Percentiles rank a stretch among this genome's conserved stretches.
Conservation (phyloP, 768 basidiomycete genomes). For the Kwoniella dendrophila region DNA sequence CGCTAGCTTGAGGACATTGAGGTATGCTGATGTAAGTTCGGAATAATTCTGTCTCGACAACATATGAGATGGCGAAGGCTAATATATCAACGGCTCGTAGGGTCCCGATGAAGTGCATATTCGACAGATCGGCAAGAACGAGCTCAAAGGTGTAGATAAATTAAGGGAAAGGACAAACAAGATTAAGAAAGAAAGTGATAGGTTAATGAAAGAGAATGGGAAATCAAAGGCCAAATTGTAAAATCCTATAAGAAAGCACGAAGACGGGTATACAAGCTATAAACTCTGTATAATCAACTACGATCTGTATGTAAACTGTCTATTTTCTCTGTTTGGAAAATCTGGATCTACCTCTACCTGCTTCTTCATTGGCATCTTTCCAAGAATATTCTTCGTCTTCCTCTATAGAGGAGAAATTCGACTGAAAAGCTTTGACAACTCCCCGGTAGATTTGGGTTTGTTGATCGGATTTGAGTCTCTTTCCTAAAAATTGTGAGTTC, state of each 20-base stretch:
- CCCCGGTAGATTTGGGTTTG: too few species aligned
- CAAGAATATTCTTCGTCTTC: too few species aligned
- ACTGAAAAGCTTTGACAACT: too few species aligned
- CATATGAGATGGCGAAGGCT: slow-evolving; percentile 17
- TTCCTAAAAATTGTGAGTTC: too few species aligned
- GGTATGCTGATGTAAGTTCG: slow-evolving; percentile 60
- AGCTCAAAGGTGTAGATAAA: slow-evolving; percentile 73
- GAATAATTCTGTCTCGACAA: not conserved
- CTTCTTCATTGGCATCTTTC: too few species aligned
- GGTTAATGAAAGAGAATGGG: slow-evolving; percentile 20
- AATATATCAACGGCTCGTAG: slow-evolving; percentile 7
- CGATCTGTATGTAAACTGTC: too few species aligned
- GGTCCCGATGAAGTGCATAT: slow-evolving; percentile 74
- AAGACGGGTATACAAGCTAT: not conserved
- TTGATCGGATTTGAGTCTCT: too few species aligned
- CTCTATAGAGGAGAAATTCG: too few species aligned
- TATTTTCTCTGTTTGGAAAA: too few species aligned
- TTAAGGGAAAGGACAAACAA: slow-evolving; percentile 54
- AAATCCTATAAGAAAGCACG: too few species aligned
- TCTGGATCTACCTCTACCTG: too few species aligned
- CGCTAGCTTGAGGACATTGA: slow-evolving; percentile 80
- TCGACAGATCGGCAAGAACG: slow-evolving; percentile 88
- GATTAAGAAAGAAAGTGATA: slow-evolving; percentile 31
- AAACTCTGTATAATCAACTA: too few species aligned
- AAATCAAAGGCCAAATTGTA: slow-evolving; percentile 35